A percentile compares a stretch with the other conserved stretches of the same genome.
These are phyloP conservation scores for Zymoseptoria tritici DNA, from an alignment of 2,329 filamentous ascomycete species.

Conservation along the genomic window DNA sequence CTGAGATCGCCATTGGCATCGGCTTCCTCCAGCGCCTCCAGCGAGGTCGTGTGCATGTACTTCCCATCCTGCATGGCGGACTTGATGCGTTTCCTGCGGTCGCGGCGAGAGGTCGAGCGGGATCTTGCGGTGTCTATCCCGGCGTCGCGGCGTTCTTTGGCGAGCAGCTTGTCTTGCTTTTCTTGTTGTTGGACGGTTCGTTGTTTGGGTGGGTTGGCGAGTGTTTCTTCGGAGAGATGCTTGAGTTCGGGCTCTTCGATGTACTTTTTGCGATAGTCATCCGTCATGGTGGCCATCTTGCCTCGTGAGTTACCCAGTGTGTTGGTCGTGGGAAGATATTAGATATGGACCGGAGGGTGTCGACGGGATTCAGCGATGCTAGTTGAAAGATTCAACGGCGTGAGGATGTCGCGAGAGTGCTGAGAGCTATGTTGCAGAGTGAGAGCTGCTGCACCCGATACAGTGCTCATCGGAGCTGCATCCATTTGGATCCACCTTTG, in stretches of 20 bases:
- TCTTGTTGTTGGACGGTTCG: slow-evolving; percentile 41
- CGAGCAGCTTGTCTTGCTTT: slow-evolving; percentile 36
- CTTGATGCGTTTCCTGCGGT: slow-evolving; percentile 40
- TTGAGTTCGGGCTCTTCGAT: slow-evolving; percentile 22
- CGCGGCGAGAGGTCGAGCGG: slow-evolving; percentile 41
- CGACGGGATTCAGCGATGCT: background rate
- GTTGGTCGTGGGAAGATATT: background rate
- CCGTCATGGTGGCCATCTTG: slow-evolving; percentile 8
- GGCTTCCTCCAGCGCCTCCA: slow-evolving; percentile 45
- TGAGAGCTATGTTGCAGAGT: background rate
- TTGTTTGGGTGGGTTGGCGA: slow-evolving; percentile 22
- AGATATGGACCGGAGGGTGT: background rate
- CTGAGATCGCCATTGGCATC: slow-evolving; percentile 44
- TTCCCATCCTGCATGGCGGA: slow-evolving; percentile 41
- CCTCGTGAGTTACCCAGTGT: background rate
- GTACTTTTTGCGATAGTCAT: slow-evolving; percentile 19
- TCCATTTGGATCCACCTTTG: background rate
- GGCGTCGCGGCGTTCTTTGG: slow-evolving; percentile 24
- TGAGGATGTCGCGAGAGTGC: background rate
- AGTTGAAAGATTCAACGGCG: background rate
- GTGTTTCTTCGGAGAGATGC: slow-evolving; percentile 18
- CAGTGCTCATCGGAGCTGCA: background rate
- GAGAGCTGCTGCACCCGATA: background rate
- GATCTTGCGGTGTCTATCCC: slow-evolving; percentile 38
- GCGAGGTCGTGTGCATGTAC: slow-evolving; percentile 44